Evolutionary conservation across 805 yeast genomes (phyloP).

Genomic region (Myxozyma geophila): DNA sequence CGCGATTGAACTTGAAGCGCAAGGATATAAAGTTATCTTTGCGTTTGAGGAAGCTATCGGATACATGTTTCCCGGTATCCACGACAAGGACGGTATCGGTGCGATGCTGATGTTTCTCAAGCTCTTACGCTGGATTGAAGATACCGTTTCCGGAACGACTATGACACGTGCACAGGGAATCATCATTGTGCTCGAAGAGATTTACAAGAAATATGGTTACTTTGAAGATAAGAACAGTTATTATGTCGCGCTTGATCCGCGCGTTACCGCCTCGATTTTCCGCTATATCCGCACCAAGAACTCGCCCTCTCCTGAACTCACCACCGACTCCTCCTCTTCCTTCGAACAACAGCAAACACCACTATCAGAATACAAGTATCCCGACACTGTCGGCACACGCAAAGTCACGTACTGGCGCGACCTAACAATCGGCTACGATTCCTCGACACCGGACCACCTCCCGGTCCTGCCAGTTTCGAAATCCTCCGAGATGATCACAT

Average conservation of each 20-base stretch:
- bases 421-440: conserved; percentile 79
- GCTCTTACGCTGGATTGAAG: conserved; percentile 50
- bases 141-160: conserved; percentile 13
- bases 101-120: conserved; percentile 80
- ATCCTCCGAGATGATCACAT: conserved; percentile 86
- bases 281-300: conserved; percentile 51
- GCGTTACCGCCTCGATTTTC: conserved; percentile 61
- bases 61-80: conserved; percentile 80
- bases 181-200: conserved; percentile 51
- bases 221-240: conserved; percentile 88
- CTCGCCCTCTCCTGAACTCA: not conserved
- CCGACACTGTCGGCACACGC: conserved; percentile 60
- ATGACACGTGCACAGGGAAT: conserved; percentile 30
- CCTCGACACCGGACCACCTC: conserved; percentile 58
- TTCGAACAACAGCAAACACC: not conserved
- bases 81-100: conserved; percentile 91
- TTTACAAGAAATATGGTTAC: conserved; percentile 72
- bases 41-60: conserved; percentile 97
- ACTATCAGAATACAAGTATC: conserved; percentile 45
- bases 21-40: conserved; percentile 77
- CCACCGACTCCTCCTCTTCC: not conserved
- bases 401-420: conserved; percentile 75
- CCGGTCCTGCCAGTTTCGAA: conserved; percentile 76
- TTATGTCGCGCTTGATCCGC: conserved; percentile 64
- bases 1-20: conserved; percentile 68